Conservation (phyloP, 2,329 filamentous ascomycete species). For the Fusarium neocosmosporiellum region DNA sequence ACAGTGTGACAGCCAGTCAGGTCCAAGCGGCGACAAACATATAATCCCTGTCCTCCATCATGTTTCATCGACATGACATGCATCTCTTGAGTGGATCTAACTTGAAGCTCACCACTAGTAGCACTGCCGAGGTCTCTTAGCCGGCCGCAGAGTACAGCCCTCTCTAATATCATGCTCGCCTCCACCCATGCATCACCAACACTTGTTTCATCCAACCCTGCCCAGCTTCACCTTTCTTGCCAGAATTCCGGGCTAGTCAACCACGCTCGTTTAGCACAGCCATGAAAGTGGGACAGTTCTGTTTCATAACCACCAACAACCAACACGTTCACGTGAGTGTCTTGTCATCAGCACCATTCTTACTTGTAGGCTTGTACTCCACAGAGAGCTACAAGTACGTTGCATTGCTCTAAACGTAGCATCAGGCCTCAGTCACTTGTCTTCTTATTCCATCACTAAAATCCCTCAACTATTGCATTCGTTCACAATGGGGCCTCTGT, state of each 20-base stretch:
- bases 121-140: neutral
- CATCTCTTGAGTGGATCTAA: neutral
- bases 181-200: neutral
- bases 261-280: too few relatives aligned
- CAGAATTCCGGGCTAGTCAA: too few relatives aligned
- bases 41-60: neutral
- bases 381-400: neutral
- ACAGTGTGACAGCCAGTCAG: neutral
- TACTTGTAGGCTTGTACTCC: neutral
- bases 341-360: neutral
- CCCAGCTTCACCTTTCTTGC: neutral
- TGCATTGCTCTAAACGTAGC: neutral
- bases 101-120: neutral
- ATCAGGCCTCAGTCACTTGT: neutral
- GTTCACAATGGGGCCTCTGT: neutral
- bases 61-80: neutral
- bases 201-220: neutral
- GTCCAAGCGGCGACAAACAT: neutral
- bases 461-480: neutral
- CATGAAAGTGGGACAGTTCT: neutral
- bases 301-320: neutral
- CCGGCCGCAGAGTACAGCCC: neutral
- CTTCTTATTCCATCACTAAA: neutral
- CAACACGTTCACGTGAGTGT: neutral
- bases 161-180: neutral